Conservation (phyloP, 2,329 filamentous ascomycete genomes). For the Colletotrichum sublineola region DNA sequence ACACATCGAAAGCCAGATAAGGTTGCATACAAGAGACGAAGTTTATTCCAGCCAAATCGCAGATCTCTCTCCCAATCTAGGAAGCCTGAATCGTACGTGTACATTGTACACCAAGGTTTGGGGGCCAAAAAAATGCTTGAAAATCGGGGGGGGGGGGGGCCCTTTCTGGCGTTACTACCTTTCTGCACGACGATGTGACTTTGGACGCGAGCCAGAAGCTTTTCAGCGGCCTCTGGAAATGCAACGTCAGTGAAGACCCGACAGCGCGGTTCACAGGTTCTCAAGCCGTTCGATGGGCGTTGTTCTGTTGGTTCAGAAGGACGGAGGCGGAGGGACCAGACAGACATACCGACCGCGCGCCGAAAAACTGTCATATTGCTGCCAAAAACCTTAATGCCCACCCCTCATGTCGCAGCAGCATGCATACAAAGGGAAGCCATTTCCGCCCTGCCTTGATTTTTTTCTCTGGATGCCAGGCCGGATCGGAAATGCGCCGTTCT, state of each 20-base stretch:
- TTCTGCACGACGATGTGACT: not conserved
- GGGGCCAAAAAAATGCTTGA: not conserved
- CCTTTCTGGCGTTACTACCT: not conserved
- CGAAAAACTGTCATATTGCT: not conserved
- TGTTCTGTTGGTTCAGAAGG: not conserved
- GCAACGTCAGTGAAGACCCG: too few species aligned
- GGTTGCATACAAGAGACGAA: not conserved
- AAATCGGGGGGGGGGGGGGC: too few species aligned
- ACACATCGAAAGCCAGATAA: not conserved
- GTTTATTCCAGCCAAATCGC: not conserved
- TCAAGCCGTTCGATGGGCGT: not conserved
- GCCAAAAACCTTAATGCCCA: conserved; percentile 12
- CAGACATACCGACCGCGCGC: too few species aligned
- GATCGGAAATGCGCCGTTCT: not conserved
- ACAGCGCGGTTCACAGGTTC: not conserved
- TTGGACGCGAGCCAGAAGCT: not conserved
- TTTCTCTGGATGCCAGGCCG: not conserved
- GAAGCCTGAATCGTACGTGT: not conserved
- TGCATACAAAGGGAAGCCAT: conserved; percentile 14
- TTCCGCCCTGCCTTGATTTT: not conserved
- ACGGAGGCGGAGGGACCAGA: not conserved
- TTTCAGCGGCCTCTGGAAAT: not conserved
- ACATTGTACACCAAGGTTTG: not conserved
- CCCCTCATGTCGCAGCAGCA: not conserved
- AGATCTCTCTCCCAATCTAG: not conserved